Evolutionary conservation across 2,329 filamentous ascomycete genomes (phyloP), one percentile per base, ranked within the genome.

Genomic region (Calycina herbarum): DNA sequence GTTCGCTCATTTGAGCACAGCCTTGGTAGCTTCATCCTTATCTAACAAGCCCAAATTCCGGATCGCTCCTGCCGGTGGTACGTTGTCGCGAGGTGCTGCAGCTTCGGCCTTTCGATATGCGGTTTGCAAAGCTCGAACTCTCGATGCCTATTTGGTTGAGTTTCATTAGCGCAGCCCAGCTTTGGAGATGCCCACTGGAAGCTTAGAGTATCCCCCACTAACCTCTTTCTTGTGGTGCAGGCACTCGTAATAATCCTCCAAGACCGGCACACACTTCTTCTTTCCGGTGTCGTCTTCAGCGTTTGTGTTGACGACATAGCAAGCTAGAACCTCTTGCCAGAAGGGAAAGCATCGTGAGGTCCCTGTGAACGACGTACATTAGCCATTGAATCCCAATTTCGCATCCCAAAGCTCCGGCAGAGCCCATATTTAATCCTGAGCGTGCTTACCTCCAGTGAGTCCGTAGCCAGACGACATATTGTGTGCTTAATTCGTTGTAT

Each of bases 211-310:
- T 11, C 29, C 40, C 35, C 17, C 45, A 42, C 56, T 38, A 27
- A 98, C 95, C 92, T 99, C 95, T 83, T 99, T 99, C 85, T 91
- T 93, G 85, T 99, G 95, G 79, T 99, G 95, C 77, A 99, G 82
- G 80, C 96, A 99, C 83, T 99, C 95, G 79, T 97, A 96, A 83
- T 99, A 99, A 78, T 99, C 95, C 79, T 99, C 95, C 71, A 98
- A 84, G 4, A 88, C 86, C 17, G 91, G 89, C 20, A 85, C 82
- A 79, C 96, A 99, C 82, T 96, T 96, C 79, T 89, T 90, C 83
- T 94, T 95, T 73, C 92, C 92, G 17, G 88, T 86, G 72, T 87
- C 84, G 76, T 94, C 90, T 64, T 94, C 91, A 70, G 90, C 83
- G 71, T 85, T 86, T 64, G 93, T 93, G 83, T 98, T 98, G 77